A percentile compares a stretch with the other conserved stretches of the same genome.
Evolutionary conservation across 1,284 basidiomycete species (phyloP).

Genomic region (Pterulicium gracile): DNA sequence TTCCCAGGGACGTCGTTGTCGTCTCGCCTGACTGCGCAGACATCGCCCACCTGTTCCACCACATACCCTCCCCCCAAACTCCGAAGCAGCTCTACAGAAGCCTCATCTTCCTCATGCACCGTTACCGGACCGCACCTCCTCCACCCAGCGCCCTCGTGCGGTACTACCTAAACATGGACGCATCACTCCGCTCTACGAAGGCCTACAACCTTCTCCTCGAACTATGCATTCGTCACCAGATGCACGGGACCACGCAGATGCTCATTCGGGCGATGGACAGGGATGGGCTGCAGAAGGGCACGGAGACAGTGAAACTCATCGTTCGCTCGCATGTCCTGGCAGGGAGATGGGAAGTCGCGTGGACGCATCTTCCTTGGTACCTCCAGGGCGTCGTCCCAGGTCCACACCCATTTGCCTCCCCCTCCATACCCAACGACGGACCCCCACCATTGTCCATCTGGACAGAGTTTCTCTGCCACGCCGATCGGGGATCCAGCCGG

Average conservation of each 20-base stretch:
- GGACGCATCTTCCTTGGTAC: constrained; percentile 22
- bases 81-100: background rate
- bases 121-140: constrained; percentile 14
- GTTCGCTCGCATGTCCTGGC: constrained; percentile 36
- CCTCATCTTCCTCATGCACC: constrained; percentile 2
- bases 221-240: constrained; percentile 31
- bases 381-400: constrained; percentile 6
- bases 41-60: constrained; percentile 13
- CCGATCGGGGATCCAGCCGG: constrained; percentile 17
- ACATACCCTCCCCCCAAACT: constrained; percentile 11
- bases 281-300: constrained; percentile 24
- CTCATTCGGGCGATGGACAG: constrained; percentile 31
- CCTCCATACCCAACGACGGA: background rate
- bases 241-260: constrained; percentile 28
- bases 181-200: constrained; percentile 30
- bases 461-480: constrained; percentile 38
- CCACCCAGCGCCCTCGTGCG: constrained; percentile 28
- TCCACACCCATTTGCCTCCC: constrained; percentile 8
- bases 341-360: constrained; percentile 39
- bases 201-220: constrained; percentile 45
- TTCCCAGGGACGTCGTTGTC: too few relatives aligned
- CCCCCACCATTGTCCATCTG: constrained; percentile 33
- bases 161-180: constrained; percentile 37
- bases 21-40: constrained; percentile 2
- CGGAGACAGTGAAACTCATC: constrained; percentile 36